A percentile compares a stretch with the other conserved stretches of the same genome.
phyloP scores from a whole-genome alignment of 129 eudicot species.

The Pulicaria dysenterica region DNA sequence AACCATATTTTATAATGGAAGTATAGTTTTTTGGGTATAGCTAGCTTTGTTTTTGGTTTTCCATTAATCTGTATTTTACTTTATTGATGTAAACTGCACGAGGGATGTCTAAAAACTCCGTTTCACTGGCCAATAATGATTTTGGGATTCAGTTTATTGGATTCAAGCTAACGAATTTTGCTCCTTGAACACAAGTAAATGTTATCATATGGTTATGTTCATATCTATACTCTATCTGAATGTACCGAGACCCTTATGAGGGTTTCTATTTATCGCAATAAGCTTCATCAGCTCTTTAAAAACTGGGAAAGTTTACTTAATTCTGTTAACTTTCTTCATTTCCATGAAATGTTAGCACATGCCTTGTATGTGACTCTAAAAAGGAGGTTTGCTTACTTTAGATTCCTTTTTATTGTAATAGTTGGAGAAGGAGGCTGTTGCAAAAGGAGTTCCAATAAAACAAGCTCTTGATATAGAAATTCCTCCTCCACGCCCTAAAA shows the following conservation, averaged over 20 bases:
- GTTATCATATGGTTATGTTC: too few species aligned
- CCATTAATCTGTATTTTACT: too few species aligned
- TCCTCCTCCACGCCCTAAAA: slow-evolving; percentile 99
- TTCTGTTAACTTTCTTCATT: slow-evolving; percentile 6
- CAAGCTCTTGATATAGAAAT: slow-evolving; percentile 89
- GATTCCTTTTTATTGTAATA: slow-evolving; percentile 20
- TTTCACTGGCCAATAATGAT: too few species aligned
- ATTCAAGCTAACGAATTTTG: too few species aligned
- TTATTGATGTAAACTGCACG: too few species aligned
- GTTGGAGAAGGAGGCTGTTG: slow-evolving; percentile 96
- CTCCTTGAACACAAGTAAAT: too few species aligned
- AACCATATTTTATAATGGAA: slow-evolving; percentile 1
- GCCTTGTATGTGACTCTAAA: neutral
- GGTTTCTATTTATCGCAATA: neutral
- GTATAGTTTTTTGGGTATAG: too few species aligned
- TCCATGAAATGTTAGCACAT: slow-evolving; percentile 1
- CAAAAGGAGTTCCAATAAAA: slow-evolving; percentile 70
- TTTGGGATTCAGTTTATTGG: too few species aligned
- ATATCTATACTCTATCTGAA: neutral
- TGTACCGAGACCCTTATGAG: neutral
- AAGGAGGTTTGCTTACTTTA: neutral
- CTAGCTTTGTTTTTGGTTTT: too few species aligned
- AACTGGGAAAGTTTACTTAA: slow-evolving; percentile 1
- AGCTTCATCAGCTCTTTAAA: slow-evolving; percentile 9
- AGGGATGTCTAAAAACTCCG: too few species aligned